Conservation (phyloP, 2,329 filamentous ascomycete genomes). For the Bipolaris oryzae region DNA sequence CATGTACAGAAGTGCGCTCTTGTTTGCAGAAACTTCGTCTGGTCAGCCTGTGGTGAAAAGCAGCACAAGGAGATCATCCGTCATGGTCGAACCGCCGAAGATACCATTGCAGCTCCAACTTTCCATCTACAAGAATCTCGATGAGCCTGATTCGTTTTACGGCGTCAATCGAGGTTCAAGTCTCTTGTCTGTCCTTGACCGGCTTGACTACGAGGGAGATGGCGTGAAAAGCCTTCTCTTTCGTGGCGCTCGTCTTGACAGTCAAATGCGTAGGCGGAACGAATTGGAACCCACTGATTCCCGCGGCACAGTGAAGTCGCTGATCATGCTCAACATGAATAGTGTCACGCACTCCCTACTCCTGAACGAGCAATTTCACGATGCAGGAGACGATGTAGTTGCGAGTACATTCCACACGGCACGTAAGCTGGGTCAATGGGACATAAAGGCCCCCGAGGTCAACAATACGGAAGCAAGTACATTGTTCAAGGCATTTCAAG, state of each 20-base stretch:
- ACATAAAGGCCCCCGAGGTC: constrained; percentile 73
- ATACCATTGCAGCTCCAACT: constrained; percentile 72
- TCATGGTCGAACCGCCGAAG: constrained; percentile 53
- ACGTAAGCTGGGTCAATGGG: constrained; percentile 87
- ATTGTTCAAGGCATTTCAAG: constrained; percentile 81
- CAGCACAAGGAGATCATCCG: constrained; percentile 68
- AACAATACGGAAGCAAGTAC: constrained; percentile 69
- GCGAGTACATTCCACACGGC: constrained; percentile 81
- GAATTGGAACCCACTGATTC: constrained; percentile 64
- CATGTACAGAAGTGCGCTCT: constrained; percentile 84
- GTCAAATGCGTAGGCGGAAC: constrained; percentile 70
- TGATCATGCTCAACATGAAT: constrained; percentile 81
- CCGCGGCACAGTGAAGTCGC: constrained; percentile 73
- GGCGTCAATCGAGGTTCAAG: constrained; percentile 81
- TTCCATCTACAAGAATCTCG: constrained; percentile 86
- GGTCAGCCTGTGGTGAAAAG: constrained; percentile 56
- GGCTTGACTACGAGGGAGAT: constrained; percentile 87
- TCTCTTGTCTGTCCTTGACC: constrained; percentile 76
- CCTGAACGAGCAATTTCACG: constrained; percentile 67
- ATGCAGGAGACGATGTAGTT: constrained; percentile 63
- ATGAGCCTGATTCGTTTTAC: constrained; percentile 96
- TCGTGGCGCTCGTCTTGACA: constrained; percentile 88
- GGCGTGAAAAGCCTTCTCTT: constrained; percentile 88
- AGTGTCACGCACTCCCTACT: constrained; percentile 83
- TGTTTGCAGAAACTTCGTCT: constrained; percentile 77